phyloP scores from a whole-genome alignment of 257 asterid species.

The Solanum medicagineum region DNA sequence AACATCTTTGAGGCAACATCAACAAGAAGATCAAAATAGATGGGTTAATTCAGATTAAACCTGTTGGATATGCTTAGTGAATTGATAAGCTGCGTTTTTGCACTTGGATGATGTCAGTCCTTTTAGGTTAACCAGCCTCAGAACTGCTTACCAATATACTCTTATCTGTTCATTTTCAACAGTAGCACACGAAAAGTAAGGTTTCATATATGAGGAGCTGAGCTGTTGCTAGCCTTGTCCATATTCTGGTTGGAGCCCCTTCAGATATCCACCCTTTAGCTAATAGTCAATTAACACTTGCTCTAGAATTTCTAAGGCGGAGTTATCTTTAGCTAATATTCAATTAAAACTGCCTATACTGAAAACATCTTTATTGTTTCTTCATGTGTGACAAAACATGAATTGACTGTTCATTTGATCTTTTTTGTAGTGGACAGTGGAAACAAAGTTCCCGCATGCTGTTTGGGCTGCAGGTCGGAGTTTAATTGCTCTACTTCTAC shows the following conservation, averaged over 20 bases:
- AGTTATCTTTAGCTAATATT: not conserved
- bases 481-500: slow-evolving; percentile 75
- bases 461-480: slow-evolving; percentile 99
- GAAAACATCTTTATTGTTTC: not conserved
- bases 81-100: not conserved
- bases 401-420: slow-evolving; percentile 2
- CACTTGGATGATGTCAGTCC: not conserved
- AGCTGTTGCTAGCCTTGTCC: not conserved
- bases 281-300: not conserved
- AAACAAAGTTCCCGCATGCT: slow-evolving; percentile 84
- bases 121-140: not conserved
- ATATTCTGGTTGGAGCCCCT: not conserved
- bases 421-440: slow-evolving; percentile 67
- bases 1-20: not conserved
- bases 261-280: not conserved
- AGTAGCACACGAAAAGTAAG: not conserved
- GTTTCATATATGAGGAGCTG: not conserved
- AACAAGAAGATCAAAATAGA: not conserved
- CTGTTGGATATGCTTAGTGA: not conserved
- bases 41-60: not conserved
- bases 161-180: not conserved
- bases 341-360: not conserved
- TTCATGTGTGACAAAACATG: not conserved
- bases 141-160: not conserved
- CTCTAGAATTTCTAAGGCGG: not conserved